Evolutionary conservation across 768 basidiomycete genomes (phyloP), one percentile per base, ranked within the genome.

Genomic region (button mushroom (Agaricus bisporus)): DNA sequence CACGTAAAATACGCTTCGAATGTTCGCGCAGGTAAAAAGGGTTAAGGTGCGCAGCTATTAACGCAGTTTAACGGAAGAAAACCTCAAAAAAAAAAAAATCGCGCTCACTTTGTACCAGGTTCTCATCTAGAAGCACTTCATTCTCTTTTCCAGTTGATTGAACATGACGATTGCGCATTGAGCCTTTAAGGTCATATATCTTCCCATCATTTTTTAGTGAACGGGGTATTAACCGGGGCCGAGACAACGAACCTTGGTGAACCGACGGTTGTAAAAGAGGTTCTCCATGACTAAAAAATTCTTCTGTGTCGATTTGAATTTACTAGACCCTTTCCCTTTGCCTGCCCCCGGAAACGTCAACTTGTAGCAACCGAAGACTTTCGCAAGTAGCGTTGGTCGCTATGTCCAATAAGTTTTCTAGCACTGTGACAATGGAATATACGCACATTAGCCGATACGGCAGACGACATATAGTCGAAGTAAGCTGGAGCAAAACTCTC

Each of bases 221-320:
- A 20, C 1, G 15, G 82, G 41, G 82, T 82, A 22, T 73, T 79
- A 15, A 4, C 18, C 37, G 25, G 29, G 41, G 48, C 12, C 5
- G 12, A 37, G 55, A 56, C 15, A 18, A 36, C 57, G n/a, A 61
- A 91, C 92, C 78, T 88, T 91, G 3, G 87, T 84, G 62, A 98
- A 95, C 10, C 87, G 82, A 51, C 91, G 80, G 58, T 95, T 91
- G 66, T 97, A 95, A 65, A 98, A 97, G 9, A 95, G 73, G 62
- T 95, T 99, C 70, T 99, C 97, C 95, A 98, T 98, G 46, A 99
- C 91, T 36, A 98, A 72, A 18, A 99, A 74, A 62, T 97, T 97
- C 91, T 98, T 95, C 60, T 94, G 83, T 6, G 88, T 91, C 2
- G 85, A 80, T 64, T 91, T 91, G 5, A 83, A 80, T 68, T 77